Percentiles rank a stretch among this genome's conserved stretches.
Evolutionary conservation across 2,329 filamentous ascomycete genomes (phyloP).

Genomic region (Fusarium odoratissimum): DNA sequence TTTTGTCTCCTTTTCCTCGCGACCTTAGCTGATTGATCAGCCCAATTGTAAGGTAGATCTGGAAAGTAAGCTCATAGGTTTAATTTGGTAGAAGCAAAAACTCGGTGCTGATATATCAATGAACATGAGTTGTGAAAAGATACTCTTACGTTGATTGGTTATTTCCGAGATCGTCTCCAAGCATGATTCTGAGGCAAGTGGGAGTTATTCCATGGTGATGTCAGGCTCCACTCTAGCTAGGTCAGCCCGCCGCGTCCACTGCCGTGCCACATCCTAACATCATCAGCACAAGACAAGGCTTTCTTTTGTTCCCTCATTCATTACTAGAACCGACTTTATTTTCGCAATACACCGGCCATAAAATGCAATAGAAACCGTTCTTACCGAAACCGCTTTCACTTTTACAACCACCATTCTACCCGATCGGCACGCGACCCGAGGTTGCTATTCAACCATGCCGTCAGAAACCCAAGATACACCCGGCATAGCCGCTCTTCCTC

Average conservation of each 20-base stretch:
- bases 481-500: not conserved
- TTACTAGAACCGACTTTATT: not conserved
- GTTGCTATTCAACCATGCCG: conserved; percentile 23
- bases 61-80: not conserved
- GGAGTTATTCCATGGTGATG: conserved; percentile 22
- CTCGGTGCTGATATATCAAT: not conserved
- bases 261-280: conserved; percentile 21
- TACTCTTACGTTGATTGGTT: conserved; percentile 15
- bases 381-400: not conserved
- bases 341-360: not conserved
- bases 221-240: conserved; percentile 35
- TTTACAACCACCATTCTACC: not conserved
- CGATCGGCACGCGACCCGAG: conserved; percentile 30
- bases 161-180: not conserved
- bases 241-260: conserved; percentile 11
- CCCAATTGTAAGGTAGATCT: too few species aligned
- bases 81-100: not conserved
- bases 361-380: conserved; percentile 17
- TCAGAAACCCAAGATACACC: conserved; percentile 21
- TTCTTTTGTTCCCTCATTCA: not conserved
- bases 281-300: conserved; percentile 16
- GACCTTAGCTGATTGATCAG: not conserved
- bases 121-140: not conserved
- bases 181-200: conserved; percentile 11
- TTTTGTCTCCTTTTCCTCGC: not conserved